These are phyloP conservation scores for Cucurbita moschata DNA, from an alignment of 306 rosid genomes.

Conservation along the genomic window DNA sequence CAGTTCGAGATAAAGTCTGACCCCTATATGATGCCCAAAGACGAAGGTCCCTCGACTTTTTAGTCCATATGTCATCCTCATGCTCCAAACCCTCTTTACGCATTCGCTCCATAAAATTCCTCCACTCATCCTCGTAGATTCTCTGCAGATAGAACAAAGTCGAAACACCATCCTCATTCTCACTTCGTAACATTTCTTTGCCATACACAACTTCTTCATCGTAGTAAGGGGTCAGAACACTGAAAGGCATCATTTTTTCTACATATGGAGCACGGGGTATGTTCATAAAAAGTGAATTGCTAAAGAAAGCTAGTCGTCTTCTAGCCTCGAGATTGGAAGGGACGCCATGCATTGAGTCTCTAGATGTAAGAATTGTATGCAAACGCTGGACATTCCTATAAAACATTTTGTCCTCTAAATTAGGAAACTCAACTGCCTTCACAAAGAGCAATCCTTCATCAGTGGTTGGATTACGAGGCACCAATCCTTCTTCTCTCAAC, in stretches of 20 bases:
- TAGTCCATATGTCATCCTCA: slow-evolving; percentile 47
- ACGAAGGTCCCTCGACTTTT: slow-evolving; percentile 52
- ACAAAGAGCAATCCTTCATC: slow-evolving; percentile 60
- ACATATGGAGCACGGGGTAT: slow-evolving; percentile 84
- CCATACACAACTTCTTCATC: slow-evolving; percentile 75
- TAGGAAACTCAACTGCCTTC: slow-evolving; percentile 52
- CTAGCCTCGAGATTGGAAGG: slow-evolving; percentile 77
- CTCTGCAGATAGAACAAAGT: slow-evolving; percentile 78
- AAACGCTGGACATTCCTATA: slow-evolving; percentile 56
- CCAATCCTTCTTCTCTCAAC: slow-evolving; percentile 54
- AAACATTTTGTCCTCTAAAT: slow-evolving; percentile 36
- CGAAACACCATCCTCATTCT: slow-evolving; percentile 86
- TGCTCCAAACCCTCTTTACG: slow-evolving; percentile 50
- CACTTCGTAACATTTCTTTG: slow-evolving; percentile 42
- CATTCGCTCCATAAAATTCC: slow-evolving; percentile 81
- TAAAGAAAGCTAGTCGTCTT: slow-evolving; percentile 72
- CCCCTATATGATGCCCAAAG: slow-evolving; percentile 90
- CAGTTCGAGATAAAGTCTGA: slow-evolving; percentile 86
- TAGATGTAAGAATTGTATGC: slow-evolving; percentile 68
- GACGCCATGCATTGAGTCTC: slow-evolving; percentile 72
- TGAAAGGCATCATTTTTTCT: slow-evolving; percentile 87
- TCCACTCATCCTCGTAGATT: slow-evolving; percentile 90
- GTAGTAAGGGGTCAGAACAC: slow-evolving; percentile 78
- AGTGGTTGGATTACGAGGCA: slow-evolving; percentile 18
- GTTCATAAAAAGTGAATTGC: slow-evolving; percentile 92